Evolutionary conservation across 2,329 filamentous ascomycete genomes (phyloP).

Genomic region (Colletotrichum eleusines): DNA sequence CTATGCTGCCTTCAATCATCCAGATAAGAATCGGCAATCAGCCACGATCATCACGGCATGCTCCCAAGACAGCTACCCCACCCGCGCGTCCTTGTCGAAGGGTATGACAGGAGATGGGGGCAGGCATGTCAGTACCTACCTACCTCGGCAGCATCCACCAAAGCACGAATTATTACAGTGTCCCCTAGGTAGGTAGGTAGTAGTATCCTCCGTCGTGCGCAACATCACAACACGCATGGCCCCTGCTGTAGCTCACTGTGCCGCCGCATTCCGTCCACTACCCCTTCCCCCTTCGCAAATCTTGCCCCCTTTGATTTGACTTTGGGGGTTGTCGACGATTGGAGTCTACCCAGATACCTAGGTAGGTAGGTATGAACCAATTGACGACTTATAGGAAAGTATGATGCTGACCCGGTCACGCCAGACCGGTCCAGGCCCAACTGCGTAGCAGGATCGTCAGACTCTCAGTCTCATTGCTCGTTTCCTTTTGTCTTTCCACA

Average conservation of each 20-base stretch:
- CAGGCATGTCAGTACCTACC: neutral
- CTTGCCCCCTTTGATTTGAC: slow-evolving; percentile 1
- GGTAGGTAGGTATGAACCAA: slow-evolving; percentile 4
- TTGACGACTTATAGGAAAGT: slow-evolving; percentile 10
- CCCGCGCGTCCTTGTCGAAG: neutral
- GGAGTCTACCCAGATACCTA: no score
- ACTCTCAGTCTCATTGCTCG: neutral
- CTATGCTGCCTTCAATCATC: neutral
- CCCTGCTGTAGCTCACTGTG: slow-evolving; percentile 1
- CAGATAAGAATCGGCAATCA: neutral
- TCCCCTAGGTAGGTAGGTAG: neutral
- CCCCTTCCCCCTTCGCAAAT: slow-evolving; percentile 8
- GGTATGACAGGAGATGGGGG: neutral
- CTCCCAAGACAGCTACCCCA: neutral
- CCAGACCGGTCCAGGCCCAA: slow-evolving; percentile 11
- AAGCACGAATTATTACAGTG: no score
- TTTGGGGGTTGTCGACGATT: neutral
- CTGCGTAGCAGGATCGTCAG: slow-evolving; percentile 12
- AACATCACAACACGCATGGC: neutral
- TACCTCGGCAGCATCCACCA: no score
- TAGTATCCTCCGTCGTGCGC: neutral
- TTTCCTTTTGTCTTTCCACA: neutral
- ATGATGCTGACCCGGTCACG: slow-evolving; percentile 21
- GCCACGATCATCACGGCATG: neutral
- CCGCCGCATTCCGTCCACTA: neutral